Conservation (phyloP, 164 flowering plant species). For the Vitis cinerea region DNA sequence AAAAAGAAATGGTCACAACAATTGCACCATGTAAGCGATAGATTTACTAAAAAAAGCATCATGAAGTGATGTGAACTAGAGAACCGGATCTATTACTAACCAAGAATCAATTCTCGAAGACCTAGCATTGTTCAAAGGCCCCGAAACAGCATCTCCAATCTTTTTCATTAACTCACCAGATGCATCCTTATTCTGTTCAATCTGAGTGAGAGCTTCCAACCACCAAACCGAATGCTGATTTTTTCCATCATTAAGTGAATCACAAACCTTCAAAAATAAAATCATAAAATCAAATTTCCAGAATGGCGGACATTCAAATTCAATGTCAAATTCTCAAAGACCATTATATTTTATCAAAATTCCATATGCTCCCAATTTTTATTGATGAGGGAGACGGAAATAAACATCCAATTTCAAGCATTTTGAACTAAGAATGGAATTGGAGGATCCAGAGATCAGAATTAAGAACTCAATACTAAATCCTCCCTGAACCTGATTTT, state of each 20-base stretch:
- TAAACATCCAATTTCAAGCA: too few species aligned
- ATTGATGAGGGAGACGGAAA: too few species aligned
- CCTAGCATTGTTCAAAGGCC: constrained; percentile 41
- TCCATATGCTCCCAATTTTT: too few species aligned
- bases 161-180: constrained; percentile 57
- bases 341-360: too few species aligned
- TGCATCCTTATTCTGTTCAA: constrained; percentile 53
- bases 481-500: too few species aligned
- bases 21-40: too few species aligned
- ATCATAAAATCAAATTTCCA: constrained; percentile 3
- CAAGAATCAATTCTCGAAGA: constrained; percentile 51
- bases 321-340: too few species aligned
- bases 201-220: constrained; percentile 68
- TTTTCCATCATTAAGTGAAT: constrained; percentile 35
- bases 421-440: too few species aligned
- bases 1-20: neutral
- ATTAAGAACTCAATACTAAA: too few species aligned
- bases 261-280: constrained; percentile 49
- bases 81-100: constrained; percentile 34
- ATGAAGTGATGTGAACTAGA: neutral
- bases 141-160: constrained; percentile 67
- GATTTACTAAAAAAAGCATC: neutral
- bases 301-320: too few species aligned
- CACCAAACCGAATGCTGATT: constrained; percentile 61
- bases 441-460: too few species aligned